Evolutionary conservation across 2,329 filamentous ascomycete species (phyloP).

Genomic region (Lachnellula hyalina): DNA sequence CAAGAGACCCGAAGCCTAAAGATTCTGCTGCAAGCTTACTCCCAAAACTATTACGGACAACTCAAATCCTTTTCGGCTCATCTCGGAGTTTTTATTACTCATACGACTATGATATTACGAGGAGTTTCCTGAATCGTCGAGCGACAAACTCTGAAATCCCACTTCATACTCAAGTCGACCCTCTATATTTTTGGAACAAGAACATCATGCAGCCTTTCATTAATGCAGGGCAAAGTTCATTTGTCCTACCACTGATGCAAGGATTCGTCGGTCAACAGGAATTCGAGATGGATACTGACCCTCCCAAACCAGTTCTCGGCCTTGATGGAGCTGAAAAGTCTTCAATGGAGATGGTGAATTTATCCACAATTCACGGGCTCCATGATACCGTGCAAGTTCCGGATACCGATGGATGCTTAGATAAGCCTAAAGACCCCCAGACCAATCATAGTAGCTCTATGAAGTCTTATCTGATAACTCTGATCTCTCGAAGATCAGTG

Average conservation of each 20-base stretch:
- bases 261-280: constrained; percentile 85
- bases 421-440: background rate
- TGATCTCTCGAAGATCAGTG: constrained; percentile 84
- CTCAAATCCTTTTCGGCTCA: constrained; percentile 76
- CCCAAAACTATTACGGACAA: constrained; percentile 78
- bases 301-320: constrained; percentile 41
- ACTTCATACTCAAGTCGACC: constrained; percentile 68
- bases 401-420: background rate
- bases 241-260: constrained; percentile 81
- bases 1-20: constrained; percentile 6
- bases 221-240: constrained; percentile 61
- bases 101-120: constrained; percentile 89
- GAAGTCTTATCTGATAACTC: constrained; percentile 57
- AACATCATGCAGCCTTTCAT: constrained; percentile 70
- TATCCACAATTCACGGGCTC: constrained; percentile 27
- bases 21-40: constrained; percentile 44
- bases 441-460: constrained; percentile 7
- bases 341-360: constrained; percentile 35
- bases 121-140: constrained; percentile 45
- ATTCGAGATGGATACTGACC: constrained; percentile 66
- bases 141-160: constrained; percentile 48
- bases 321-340: constrained; percentile 42
- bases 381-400: constrained; percentile 7
- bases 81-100: constrained; percentile 90
- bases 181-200: constrained; percentile 86